These are phyloP conservation scores for Penicillium janthinellum DNA, from an alignment of 2,329 filamentous ascomycete species.

Conservation along the genomic window DNA sequence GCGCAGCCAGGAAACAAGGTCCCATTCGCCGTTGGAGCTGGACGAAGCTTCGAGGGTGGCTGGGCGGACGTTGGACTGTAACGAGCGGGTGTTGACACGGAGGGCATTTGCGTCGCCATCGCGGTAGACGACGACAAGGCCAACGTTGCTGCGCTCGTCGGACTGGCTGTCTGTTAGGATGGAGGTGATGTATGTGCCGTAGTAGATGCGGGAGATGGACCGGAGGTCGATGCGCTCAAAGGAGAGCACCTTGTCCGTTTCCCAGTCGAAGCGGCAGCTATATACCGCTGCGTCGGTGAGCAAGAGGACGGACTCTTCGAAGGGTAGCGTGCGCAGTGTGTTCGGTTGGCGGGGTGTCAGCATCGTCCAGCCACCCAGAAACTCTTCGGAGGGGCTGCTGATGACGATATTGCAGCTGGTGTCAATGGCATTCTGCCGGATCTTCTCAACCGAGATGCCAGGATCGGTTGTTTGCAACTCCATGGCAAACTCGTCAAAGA, in stretches of 20 bases:
- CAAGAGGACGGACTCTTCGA: constrained; percentile 86
- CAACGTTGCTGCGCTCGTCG: constrained; percentile 79
- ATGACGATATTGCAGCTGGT: constrained; percentile 85
- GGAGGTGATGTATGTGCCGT: constrained; percentile 87
- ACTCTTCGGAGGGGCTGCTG: constrained; percentile 77
- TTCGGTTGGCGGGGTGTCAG: constrained; percentile 74
- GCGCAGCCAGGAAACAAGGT: constrained; percentile 46
- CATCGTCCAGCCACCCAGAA: constrained; percentile 87
- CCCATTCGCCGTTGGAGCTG: constrained; percentile 40
- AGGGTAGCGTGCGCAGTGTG: constrained; percentile 68
- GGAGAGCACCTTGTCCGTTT: constrained; percentile 87
- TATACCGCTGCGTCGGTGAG: constrained; percentile 85
- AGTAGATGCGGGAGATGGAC: constrained; percentile 71
- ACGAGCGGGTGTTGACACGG: constrained; percentile 80
- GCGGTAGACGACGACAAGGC: constrained; percentile 77
- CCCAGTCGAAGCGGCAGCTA: constrained; percentile 91
- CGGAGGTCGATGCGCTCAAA: constrained; percentile 83
- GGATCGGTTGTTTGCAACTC: constrained; percentile 93
- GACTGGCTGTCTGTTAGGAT: constrained; percentile 76
- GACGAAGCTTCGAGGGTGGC: constrained; percentile 30
- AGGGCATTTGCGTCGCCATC: constrained; percentile 71
- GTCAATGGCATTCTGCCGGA: constrained; percentile 87
- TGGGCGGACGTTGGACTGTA: constrained; percentile 62
- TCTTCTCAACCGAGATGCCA: constrained; percentile 79
- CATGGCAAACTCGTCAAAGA: constrained; percentile 93